Base-by-base conservation (phyloP, 2,329 filamentous ascomycete species). In the Coniochaeta sp. region DNA sequence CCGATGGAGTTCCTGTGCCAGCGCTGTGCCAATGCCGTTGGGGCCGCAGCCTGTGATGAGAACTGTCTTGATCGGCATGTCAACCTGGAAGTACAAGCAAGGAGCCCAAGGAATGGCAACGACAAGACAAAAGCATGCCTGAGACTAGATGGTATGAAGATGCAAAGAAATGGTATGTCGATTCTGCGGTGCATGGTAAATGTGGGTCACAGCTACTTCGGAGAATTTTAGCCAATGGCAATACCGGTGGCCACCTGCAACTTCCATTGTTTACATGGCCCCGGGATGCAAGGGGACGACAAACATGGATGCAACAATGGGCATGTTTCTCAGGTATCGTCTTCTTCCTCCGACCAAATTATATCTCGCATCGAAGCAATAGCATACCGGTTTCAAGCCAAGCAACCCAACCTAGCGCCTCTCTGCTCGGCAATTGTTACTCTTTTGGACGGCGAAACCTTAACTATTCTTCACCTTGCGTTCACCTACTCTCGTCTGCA, bases 11-110 rank as follows among this genome's bases (percentile, higher is more conserved):
- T 70, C 68, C 55, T 38, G 65, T 17, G 67, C 66, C 34, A 70
- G 63, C 9, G 68, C 66, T 14, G 64, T 57, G 38, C 68, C 68
- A 59, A 70, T 70, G 58, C 67, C 68, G 26, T 58, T 52, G 2
- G 64, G 61, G 2, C 67, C 66, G 59, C 68, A 70, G 58, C 68
- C 68, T 24, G 67, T 71, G 47, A 70, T 68, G 8, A 70, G 62
- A 47, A 70, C 58, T n/a, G 65, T 66, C 60, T 68, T 70, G 12
- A 36, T 62, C 10, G 64, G 24, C 66, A 69, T 68, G 36, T 28
- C 19, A 22, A 30, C 4, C 32, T 28, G 6, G 5, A 40, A 8
- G 2, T 3, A n/a, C 4, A 40, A 28, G 16, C 9, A 26, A 12
- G 16, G 22, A 36, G 14, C 5, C 12, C 19, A 19, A 50, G 14